Conservation (phyloP, 1,284 basidiomycete genomes). For the Sporisorium scitamineum region DNA sequence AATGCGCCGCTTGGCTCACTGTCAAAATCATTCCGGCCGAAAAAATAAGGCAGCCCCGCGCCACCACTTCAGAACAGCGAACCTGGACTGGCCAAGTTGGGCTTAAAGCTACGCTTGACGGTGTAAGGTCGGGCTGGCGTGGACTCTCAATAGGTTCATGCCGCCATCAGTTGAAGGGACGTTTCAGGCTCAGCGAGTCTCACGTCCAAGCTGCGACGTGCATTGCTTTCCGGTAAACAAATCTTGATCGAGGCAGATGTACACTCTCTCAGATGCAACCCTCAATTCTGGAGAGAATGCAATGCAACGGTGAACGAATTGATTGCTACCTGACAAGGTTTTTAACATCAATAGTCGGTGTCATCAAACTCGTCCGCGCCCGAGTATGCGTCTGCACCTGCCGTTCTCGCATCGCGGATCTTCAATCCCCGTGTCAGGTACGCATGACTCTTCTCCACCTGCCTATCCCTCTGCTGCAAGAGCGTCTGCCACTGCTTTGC, state of each 20-base stretch:
- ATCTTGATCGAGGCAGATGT: too few relatives aligned
- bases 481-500: conserved; percentile 48
- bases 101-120: neutral
- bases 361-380: conserved; percentile 39
- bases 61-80: neutral
- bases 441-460: conserved; percentile 30
- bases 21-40: conserved; percentile 16
- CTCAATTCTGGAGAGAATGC: too few relatives aligned
- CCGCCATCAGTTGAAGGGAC: too few relatives aligned
- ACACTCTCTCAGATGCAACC: neutral
- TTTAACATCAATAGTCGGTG: conserved; percentile 29
- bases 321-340: too few relatives aligned
- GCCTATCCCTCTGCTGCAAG: conserved; percentile 38
- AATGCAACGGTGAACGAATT: neutral
- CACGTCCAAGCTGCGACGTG: too few relatives aligned
- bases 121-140: too few relatives aligned
- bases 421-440: conserved; percentile 38
- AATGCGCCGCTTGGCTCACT: neutral
- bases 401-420: conserved; percentile 24
- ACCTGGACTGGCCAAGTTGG: neutral
- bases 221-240: too few relatives aligned
- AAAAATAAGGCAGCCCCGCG: neutral
- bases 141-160: neutral
- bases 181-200: too few relatives aligned
- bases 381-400: conserved; percentile 18